Evolutionary conservation across 169 alveolate species (phyloP).

Genomic region (Cryptosporidium ubiquitum): DNA sequence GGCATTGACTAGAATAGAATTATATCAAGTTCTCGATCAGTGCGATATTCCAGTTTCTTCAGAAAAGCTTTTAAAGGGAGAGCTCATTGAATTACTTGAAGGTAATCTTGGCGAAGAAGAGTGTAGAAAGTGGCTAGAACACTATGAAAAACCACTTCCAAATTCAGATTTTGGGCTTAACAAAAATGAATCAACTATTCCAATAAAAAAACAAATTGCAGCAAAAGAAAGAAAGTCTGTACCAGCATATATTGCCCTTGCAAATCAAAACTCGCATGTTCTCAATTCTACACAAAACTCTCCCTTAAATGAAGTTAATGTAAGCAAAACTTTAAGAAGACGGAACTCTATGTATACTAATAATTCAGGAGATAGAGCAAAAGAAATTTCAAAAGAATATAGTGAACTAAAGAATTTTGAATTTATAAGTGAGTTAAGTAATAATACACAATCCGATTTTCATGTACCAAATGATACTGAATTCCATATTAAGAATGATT

Average conservation of each 20-base stretch:
- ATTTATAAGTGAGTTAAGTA: not conserved
- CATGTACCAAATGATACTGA: not conserved
- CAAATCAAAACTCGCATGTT: constrained; percentile 20
- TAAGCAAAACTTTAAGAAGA: constrained; percentile 4
- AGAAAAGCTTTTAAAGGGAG: constrained; percentile 35
- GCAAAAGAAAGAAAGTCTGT: constrained; percentile 39
- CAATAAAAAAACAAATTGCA: not conserved
- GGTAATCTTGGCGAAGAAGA: constrained; percentile 10
- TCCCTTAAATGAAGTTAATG: not conserved
- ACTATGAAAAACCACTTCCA: constrained; percentile 49
- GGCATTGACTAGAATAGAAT: constrained; percentile 38
- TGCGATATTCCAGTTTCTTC: constrained; percentile 40
- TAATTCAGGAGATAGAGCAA: not conserved
- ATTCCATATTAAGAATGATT: not conserved
- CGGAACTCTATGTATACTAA: constrained; percentile 5
- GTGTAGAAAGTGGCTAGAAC: constrained; percentile 54
- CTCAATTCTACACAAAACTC: not conserved
- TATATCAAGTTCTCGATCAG: constrained; percentile 34
- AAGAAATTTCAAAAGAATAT: not conserved
- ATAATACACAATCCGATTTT: not conserved
- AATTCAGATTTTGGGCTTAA: constrained; percentile 7
- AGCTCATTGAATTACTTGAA: constrained; percentile 36
- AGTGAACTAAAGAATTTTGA: not conserved
- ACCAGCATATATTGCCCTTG: constrained; percentile 53
- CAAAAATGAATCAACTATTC: not conserved